These are phyloP conservation scores for Cenococcum geophilum DNA, from an alignment of 495 filamentous ascomycete species.

Conservation along the genomic window DNA sequence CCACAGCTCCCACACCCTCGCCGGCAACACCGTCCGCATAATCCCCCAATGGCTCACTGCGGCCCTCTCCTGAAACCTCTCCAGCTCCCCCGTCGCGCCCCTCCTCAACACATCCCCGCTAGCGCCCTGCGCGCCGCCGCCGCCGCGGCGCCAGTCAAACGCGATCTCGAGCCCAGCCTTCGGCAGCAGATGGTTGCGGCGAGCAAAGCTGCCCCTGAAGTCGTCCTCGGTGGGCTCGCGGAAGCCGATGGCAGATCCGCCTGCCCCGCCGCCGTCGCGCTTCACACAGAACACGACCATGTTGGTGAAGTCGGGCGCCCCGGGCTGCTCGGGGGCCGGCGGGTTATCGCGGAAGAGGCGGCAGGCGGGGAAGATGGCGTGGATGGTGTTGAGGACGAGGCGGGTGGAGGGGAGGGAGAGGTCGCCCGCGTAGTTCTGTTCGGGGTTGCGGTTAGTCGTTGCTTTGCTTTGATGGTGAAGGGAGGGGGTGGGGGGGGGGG, in stretches of 20 bases:
- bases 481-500: background rate
- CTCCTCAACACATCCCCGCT: conserved; percentile 45
- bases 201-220: conserved; percentile 61
- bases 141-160: conserved; percentile 45
- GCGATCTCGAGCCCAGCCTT: conserved; percentile 61
- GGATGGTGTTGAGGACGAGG: conserved; percentile 66
- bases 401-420: conserved; percentile 56
- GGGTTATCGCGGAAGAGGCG: conserved; percentile 77
- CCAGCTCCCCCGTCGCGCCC: conserved; percentile 55
- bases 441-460: background rate
- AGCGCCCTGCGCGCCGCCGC: conserved; percentile 35
- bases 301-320: conserved; percentile 69
- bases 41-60: conserved; percentile 84
- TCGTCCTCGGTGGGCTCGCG: conserved; percentile 60
- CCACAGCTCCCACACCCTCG: conserved; percentile 81
- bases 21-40: conserved; percentile 80
- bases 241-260: conserved; percentile 51
- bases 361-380: conserved; percentile 66
- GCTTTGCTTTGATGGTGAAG: conserved; percentile 31
- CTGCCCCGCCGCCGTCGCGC: conserved; percentile 28
- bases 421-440: conserved; percentile 94
- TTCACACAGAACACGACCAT: conserved; percentile 77
- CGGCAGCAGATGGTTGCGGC: conserved; percentile 64
- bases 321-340: conserved; percentile 16
- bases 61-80: conserved; percentile 62